A percentile compares a stretch with the other conserved stretches of the same genome.
Evolutionary conservation across 176 grass and related monocot genomes (phyloP).

Genomic region (Secale cereale): DNA sequence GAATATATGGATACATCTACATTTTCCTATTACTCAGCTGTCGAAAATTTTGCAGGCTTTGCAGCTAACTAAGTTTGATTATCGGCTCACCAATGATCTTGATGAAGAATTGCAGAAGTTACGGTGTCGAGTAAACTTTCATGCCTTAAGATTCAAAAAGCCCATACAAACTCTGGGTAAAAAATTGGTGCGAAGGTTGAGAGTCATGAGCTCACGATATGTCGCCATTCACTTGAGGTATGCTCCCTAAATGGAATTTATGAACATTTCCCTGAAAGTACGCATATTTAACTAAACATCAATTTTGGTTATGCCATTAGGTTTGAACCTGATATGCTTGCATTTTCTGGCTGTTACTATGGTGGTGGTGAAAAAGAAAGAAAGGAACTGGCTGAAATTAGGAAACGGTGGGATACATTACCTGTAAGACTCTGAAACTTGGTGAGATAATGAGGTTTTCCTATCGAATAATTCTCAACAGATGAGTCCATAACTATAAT

Average conservation of each 20-base stretch:
- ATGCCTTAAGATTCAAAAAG: conserved; percentile 80
- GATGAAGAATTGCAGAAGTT: conserved; percentile 86
- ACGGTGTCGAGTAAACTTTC: conserved; percentile 84
- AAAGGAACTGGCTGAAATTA: conserved; percentile 79
- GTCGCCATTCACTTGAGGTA: conserved; percentile 93
- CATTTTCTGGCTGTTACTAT: conserved; percentile 97
- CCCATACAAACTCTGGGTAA: conserved; percentile 64
- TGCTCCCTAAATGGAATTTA: background rate
- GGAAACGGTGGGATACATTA: conserved; percentile 94
- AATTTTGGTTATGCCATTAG: conserved; percentile 33
- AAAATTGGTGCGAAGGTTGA: conserved; percentile 67
- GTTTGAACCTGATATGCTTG: conserved; percentile 99
- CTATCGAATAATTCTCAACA: background rate
- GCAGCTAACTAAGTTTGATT: conserved; percentile 98
- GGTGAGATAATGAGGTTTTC: conserved; percentile 29
- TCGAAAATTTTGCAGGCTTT: conserved; percentile 59
- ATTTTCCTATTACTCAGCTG: background rate
- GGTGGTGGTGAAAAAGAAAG: conserved; percentile 92
- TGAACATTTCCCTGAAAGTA: background rate
- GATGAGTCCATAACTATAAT: background rate
- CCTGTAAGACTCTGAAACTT: conserved; percentile 68
- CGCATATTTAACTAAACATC: background rate
- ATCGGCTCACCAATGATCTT: conserved; percentile 75
- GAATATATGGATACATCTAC: background rate
- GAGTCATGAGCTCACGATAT: conserved; percentile 59